phyloP scores from a whole-genome alignment of 2,329 filamentous ascomycete genomes.

The Pseudogymnoascus sp. region DNA sequence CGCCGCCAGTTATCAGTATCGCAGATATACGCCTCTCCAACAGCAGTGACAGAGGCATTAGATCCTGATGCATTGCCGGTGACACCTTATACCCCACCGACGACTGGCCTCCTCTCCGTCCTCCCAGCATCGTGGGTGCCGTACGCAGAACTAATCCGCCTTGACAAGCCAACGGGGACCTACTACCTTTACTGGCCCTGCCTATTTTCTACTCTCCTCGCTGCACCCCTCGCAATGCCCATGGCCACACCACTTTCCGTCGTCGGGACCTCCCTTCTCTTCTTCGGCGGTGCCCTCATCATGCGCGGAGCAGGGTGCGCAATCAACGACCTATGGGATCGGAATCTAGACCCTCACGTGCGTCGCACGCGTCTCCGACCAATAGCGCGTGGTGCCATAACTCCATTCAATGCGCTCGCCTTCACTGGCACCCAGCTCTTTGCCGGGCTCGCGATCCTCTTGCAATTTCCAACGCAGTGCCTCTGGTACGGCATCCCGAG shows the following conservation, averaged over 20 bases:
- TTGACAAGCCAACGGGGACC: conserved; percentile 74
- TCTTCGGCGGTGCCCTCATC: conserved; percentile 67
- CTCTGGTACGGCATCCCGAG: conserved; percentile 73
- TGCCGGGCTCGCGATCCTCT: conserved; percentile 61
- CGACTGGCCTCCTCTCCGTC: conserved; percentile 58
- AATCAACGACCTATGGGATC: conserved; percentile 87
- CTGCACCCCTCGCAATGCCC: conserved; percentile 59
- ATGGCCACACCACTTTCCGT: conserved; percentile 53
- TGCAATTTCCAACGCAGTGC: conserved; percentile 67
- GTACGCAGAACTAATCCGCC: conserved; percentile 71
- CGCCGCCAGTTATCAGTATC: not conserved
- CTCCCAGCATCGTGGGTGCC: conserved; percentile 65
- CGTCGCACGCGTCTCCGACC: conserved; percentile 68
- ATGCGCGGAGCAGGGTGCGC: conserved; percentile 85
- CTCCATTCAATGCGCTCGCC: conserved; percentile 59
- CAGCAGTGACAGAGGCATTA: not conserved
- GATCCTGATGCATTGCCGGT: not conserved
- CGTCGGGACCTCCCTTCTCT: conserved; percentile 57
- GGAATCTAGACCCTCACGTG: conserved; percentile 76
- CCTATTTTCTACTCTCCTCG: conserved; percentile 74
- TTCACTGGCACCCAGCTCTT: conserved; percentile 71
- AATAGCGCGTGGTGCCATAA: conserved; percentile 70
- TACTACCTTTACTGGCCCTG: conserved; percentile 84
- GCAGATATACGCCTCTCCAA: not conserved
- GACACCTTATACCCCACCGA: conserved; percentile 56